Conservation (phyloP, 805 yeast species). For the Metschnikowia cubensis region DNA sequence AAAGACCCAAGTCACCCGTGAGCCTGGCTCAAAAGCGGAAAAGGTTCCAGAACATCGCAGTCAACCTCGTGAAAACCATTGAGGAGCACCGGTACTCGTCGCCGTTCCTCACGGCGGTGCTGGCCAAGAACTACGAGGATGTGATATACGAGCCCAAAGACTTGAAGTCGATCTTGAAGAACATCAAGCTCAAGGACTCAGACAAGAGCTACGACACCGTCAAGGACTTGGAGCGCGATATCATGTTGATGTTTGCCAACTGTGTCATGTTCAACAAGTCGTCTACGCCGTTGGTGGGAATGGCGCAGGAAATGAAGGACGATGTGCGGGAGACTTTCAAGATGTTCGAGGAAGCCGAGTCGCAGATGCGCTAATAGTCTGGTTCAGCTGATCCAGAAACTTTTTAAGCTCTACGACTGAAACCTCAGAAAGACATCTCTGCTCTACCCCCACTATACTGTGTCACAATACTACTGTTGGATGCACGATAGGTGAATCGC, state of each 20-base stretch:
- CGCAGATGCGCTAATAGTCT: constrained; percentile 4
- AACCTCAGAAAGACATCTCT: too few relatives aligned
- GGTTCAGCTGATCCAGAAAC: too few relatives aligned
- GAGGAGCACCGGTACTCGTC: constrained; percentile 71
- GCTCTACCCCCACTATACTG: too few relatives aligned
- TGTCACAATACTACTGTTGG: too few relatives aligned
- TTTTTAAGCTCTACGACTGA: too few relatives aligned
- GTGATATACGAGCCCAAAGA: constrained; percentile 65
- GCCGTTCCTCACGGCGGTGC: constrained; percentile 68
- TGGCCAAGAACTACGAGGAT: constrained; percentile 65
- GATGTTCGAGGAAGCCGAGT: constrained; percentile 56
- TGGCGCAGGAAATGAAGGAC: constrained; percentile 67
- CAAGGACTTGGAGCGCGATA: constrained; percentile 60
- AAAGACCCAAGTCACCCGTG: constrained; percentile 3
- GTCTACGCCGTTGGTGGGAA: constrained; percentile 54
- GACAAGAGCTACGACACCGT: constrained; percentile 48
- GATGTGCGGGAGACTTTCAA: constrained; percentile 57
- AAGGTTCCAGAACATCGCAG: constrained; percentile 58
- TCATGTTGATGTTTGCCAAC: constrained; percentile 76
- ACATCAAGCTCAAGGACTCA: constrained; percentile 43
- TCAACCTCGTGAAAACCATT: constrained; percentile 59
- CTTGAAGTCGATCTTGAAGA: constrained; percentile 55
- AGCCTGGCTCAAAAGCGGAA: constrained; percentile 26
- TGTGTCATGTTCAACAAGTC: constrained; percentile 77
- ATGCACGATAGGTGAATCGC: too few relatives aligned